A percentile compares a stretch with the other conserved stretches of the same genome.
Evolutionary conservation across 1,139 yeast species (phyloP).

Genomic region (Sugiyamaella sp.): DNA sequence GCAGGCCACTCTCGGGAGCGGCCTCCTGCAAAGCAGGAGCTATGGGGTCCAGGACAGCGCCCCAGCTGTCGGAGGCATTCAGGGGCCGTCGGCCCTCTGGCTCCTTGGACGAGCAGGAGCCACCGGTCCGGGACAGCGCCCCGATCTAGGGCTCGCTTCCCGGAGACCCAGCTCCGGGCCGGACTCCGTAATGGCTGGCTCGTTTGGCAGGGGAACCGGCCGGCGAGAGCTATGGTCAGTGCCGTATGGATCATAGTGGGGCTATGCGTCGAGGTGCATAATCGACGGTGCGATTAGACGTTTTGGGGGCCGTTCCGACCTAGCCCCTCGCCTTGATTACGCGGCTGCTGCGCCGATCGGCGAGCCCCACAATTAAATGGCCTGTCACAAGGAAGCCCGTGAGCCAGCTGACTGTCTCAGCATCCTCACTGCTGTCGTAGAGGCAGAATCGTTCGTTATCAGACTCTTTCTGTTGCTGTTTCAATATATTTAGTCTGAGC

Average conservation of each 20-base stretch:
- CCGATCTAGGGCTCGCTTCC: no score
- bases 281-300: neutral
- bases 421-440: neutral
- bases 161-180: no score
- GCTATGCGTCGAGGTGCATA: slow-evolving; percentile 1
- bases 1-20: no score
- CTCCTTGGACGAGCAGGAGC: neutral
- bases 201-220: no score
- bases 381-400: neutral
- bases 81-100: neutral
- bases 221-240: slow-evolving; percentile 3
- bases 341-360: slow-evolving; percentile 9
- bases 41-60: neutral
- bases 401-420: neutral
- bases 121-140: neutral
- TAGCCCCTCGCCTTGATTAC: slow-evolving; percentile 4
- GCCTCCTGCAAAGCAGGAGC: neutral
- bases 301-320: slow-evolving; percentile 3
- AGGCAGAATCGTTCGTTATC: neutral
- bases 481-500: neutral
- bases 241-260: slow-evolving; percentile 4
- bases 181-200: no score
- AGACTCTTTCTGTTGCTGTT: neutral
- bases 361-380: slow-evolving; percentile 5
- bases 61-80: neutral